These are phyloP conservation scores for Emmonsiellopsis sp. DNA, from an alignment of 2,329 filamentous ascomycete genomes.

Conservation along the genomic window DNA sequence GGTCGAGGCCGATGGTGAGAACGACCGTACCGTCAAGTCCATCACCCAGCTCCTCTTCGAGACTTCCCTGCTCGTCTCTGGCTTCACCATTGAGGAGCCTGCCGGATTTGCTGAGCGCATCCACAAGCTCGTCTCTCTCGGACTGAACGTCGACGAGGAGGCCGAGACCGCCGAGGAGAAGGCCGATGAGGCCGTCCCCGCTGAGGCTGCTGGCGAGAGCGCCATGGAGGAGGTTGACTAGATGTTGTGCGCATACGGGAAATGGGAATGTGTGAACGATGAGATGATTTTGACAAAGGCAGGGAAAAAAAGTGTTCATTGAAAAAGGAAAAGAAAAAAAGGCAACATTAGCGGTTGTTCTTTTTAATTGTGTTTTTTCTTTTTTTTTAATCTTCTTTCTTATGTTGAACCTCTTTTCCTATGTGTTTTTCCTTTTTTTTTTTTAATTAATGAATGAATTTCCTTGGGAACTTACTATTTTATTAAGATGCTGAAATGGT, in stretches of 20 bases:
- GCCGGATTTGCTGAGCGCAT: slow-evolving; percentile 97
- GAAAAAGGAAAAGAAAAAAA: not conserved
- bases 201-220: slow-evolving; percentile 67
- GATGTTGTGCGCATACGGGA: slow-evolving; percentile 15
- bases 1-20: slow-evolving; percentile 95
- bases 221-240: slow-evolving; percentile 99
- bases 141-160: slow-evolving; percentile 94
- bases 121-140: slow-evolving; percentile 98
- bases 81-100: slow-evolving; percentile 99
- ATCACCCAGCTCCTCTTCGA: slow-evolving; percentile 98
- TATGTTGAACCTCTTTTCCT: not conserved
- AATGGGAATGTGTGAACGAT: not conserved
- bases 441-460: not conserved
- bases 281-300: slow-evolving; percentile 2
- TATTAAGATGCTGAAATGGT: not conserved
- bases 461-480: not conserved
- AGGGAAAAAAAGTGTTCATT: slow-evolving; percentile 1
- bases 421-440: not conserved
- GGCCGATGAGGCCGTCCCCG: slow-evolving; percentile 51
- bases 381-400: not conserved
- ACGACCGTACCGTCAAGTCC: slow-evolving; percentile 97
- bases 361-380: not conserved
- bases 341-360: not conserved
- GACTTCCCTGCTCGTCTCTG: slow-evolving; percentile 95
- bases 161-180: slow-evolving; percentile 56